These are phyloP conservation scores for Xylaria scruposa DNA, from an alignment of 495 filamentous ascomycete genomes.

Conservation along the genomic window DNA sequence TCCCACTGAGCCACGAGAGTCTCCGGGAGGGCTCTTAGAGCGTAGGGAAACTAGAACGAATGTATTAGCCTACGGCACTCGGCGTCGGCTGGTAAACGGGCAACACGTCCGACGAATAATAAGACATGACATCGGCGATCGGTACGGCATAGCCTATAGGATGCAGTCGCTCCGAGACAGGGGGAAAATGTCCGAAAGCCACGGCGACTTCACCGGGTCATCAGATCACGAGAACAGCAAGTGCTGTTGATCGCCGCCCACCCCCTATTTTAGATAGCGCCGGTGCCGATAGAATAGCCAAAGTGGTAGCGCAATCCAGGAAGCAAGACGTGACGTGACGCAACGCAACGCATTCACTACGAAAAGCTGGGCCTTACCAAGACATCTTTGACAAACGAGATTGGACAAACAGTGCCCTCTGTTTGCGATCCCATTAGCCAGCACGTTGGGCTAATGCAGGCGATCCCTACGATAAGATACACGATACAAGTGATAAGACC, in stretches of 20 bases:
- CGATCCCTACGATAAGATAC: constrained; percentile 30
- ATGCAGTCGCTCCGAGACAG: constrained; percentile 11
- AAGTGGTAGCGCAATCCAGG: background rate
- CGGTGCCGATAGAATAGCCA: constrained; percentile 12
- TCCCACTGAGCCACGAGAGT: constrained; percentile 68
- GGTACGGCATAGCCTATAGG: constrained; percentile 16
- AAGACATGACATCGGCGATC: constrained; percentile 12
- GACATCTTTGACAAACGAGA: constrained; percentile 74
- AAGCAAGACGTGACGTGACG: constrained; percentile 23
- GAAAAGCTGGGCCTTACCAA: constrained; percentile 58
- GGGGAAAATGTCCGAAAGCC: constrained; percentile 13
- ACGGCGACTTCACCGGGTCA: constrained; percentile 15
- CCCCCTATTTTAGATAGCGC: constrained; percentile 10
- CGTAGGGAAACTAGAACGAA: constrained; percentile 70
- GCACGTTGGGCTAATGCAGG: constrained; percentile 42
- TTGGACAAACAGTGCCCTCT: constrained; percentile 76
- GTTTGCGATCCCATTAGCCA: constrained; percentile 48
- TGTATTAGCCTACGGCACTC: constrained; percentile 30
- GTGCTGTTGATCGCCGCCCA: constrained; percentile 4
- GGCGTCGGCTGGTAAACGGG: background rate
- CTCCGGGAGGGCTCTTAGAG: constrained; percentile 63
- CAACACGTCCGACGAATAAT: constrained; percentile 13
- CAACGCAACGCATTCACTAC: constrained; percentile 1
- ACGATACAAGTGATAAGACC: constrained; percentile 25
- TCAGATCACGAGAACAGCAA: constrained; percentile 8